Conservation (phyloP, 202 grass and related monocot species). For the Dendrocalamus latiflorus region DNA sequence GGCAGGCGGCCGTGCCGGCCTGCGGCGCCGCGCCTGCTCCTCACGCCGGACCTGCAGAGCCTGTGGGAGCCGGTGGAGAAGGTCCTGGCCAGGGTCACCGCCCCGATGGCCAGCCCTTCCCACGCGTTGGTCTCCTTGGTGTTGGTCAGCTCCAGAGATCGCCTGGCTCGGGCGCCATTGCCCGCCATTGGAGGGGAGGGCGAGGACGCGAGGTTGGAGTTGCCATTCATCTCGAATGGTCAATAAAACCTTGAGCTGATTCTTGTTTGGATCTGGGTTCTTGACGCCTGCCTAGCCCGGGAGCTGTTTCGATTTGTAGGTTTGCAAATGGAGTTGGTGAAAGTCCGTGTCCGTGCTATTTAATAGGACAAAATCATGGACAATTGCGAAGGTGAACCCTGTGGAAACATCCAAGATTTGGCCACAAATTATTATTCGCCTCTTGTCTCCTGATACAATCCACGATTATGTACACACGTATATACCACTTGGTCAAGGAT, state of each 20-base stretch:
- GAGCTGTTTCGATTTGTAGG: neutral
- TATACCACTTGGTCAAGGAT: neutral
- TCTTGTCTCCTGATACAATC: constrained; percentile 16
- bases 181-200: neutral
- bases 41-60: constrained; percentile 26
- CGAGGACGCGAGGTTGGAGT: constrained; percentile 31
- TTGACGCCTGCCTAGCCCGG: neutral
- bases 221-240: constrained; percentile 35
- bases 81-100: constrained; percentile 46
- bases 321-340: constrained; percentile 15
- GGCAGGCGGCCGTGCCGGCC: constrained; percentile 13
- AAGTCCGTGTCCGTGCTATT: neutral
- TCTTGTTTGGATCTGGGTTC: constrained; percentile 19
- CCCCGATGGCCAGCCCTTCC: constrained; percentile 49
- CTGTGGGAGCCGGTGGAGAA: constrained; percentile 52
- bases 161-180: constrained; percentile 7
- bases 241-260: neutral
- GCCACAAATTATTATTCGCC: constrained; percentile 7
- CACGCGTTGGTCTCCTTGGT: constrained; percentile 53
- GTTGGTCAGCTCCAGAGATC: constrained; percentile 54
- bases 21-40: neutral
- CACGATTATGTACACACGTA: neutral
- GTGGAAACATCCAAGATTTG: constrained; percentile 58
- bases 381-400: constrained; percentile 36
- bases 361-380: constrained; percentile 18